Evolutionary conservation across 768 basidiomycete species (phyloP).

Genomic region (Amanita rimosa): DNA sequence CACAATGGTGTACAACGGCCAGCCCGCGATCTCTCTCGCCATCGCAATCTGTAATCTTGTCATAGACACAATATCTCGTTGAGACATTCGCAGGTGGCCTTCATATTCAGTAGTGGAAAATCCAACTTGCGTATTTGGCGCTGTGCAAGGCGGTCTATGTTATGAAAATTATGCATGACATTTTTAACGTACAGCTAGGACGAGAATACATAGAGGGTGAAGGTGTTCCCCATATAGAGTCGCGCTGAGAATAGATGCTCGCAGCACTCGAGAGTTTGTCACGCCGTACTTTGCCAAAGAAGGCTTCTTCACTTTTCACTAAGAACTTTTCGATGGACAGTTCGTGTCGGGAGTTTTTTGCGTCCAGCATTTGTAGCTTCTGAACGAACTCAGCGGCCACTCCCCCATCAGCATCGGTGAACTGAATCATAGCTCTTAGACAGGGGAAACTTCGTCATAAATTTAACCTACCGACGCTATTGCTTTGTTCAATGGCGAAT

Average conservation of each 20-base stretch:
- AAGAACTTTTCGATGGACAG: constrained; percentile 88
- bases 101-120: constrained; percentile 35
- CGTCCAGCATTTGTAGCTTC: constrained; percentile 63
- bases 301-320: constrained; percentile 84
- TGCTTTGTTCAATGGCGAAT: constrained; percentile 89
- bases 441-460: neutral
- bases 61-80: constrained; percentile 65
- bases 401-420: constrained; percentile 89
- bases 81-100: constrained; percentile 26
- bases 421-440: constrained; percentile 28
- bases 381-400: constrained; percentile 85
- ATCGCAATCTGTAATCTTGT: constrained; percentile 75
- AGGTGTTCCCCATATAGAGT: constrained; percentile 73
- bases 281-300: constrained; percentile 84
- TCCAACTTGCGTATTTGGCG: constrained; percentile 38
- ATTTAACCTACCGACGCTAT: constrained; percentile 59
- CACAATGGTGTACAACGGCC: constrained; percentile 88
- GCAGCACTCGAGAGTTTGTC: constrained; percentile 80
- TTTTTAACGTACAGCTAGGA: constrained; percentile 52
- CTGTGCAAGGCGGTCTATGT: constrained; percentile 12
- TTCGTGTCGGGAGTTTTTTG: constrained; percentile 86
- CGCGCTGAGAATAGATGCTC: constrained; percentile 66
- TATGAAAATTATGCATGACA: neutral
- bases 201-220: constrained; percentile 57
- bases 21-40: constrained; percentile 68